phyloP scores from a whole-genome alignment of 495 filamentous ascomycete genomes.

The Durotheca rogersii region DNA sequence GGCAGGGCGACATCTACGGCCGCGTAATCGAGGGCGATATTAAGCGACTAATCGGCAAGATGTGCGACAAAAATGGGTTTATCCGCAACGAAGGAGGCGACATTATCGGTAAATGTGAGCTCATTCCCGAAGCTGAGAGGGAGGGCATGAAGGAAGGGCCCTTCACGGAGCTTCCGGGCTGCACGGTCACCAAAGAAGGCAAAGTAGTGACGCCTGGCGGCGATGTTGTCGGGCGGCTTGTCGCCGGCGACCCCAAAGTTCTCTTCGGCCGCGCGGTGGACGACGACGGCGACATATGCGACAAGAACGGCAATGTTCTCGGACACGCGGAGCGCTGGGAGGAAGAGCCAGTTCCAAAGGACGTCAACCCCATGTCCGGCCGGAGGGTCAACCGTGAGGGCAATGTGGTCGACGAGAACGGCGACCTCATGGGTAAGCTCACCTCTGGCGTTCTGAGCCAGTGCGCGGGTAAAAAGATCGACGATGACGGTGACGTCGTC shows the following conservation, averaged over 20 bases:
- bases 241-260: constrained; percentile 68
- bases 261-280: constrained; percentile 77
- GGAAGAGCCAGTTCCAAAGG: constrained; percentile 69
- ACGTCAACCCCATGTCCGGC: constrained; percentile 63
- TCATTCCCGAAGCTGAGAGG: constrained; percentile 71
- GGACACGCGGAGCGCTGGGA: constrained; percentile 82
- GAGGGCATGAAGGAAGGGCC: constrained; percentile 69
- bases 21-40: constrained; percentile 73
- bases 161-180: constrained; percentile 74
- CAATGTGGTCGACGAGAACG: constrained; percentile 77
- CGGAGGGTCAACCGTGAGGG: constrained; percentile 78
- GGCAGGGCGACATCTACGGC: constrained; percentile 69
- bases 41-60: constrained; percentile 69
- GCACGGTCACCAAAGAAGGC: constrained; percentile 74
- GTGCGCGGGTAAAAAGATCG: constrained; percentile 75
- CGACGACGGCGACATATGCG: constrained; percentile 78
- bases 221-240: constrained; percentile 70
- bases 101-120: constrained; percentile 73
- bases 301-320: constrained; percentile 78
- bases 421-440: constrained; percentile 76
- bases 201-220: constrained; percentile 63
- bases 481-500: constrained; percentile 82
- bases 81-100: constrained; percentile 81
- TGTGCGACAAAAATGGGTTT: constrained; percentile 78
- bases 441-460: constrained; percentile 70